Conservation (phyloP, 2,329 filamentous ascomycete species). For the Botryotinia globosa region DNA sequence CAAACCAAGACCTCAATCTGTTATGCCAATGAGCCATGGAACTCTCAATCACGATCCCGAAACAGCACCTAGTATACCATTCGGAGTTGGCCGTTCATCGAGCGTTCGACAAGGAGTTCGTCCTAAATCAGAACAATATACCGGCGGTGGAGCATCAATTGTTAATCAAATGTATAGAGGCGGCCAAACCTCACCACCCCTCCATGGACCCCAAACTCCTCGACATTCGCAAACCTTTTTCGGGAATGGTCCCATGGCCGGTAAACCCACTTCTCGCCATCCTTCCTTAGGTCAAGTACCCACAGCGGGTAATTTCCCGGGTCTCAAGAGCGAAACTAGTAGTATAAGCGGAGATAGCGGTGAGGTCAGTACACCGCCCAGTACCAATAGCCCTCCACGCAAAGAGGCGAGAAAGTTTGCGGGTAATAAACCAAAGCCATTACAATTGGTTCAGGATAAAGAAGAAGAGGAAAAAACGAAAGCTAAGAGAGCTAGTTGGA, state of each 20-base stretch:
- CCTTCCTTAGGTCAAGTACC: constrained; percentile 49
- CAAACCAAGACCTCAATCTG: constrained; percentile 55
- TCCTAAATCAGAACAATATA: constrained; percentile 63
- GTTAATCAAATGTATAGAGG: constrained; percentile 90
- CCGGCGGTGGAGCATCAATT: constrained; percentile 60
- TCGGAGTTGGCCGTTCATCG: constrained; percentile 54
- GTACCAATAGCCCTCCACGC: constrained; percentile 51
- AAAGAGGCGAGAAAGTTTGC: constrained; percentile 58
- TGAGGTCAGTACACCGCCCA: constrained; percentile 54
- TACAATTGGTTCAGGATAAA: constrained; percentile 80
- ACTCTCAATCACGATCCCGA: constrained; percentile 60
- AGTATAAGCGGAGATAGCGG: constrained; percentile 60
- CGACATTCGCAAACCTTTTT: constrained; percentile 65
- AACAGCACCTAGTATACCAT: constrained; percentile 73
- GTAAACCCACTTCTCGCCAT: constrained; percentile 54
- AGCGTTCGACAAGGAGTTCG: constrained; percentile 51
- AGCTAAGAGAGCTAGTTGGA: constrained; percentile 64
- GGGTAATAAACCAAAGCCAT: constrained; percentile 75
- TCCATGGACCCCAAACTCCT: constrained; percentile 51
- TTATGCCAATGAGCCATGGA: constrained; percentile 47
- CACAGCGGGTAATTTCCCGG: constrained; percentile 64
- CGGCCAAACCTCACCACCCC: constrained; percentile 56
- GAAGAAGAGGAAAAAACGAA: constrained; percentile 45
- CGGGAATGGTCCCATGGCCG: constrained; percentile 47
- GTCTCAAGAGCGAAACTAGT: constrained; percentile 51